phyloP scores from a whole-genome alignment of 2,329 filamentous ascomycete species.

The Hymenoscyphus infarciens region DNA sequence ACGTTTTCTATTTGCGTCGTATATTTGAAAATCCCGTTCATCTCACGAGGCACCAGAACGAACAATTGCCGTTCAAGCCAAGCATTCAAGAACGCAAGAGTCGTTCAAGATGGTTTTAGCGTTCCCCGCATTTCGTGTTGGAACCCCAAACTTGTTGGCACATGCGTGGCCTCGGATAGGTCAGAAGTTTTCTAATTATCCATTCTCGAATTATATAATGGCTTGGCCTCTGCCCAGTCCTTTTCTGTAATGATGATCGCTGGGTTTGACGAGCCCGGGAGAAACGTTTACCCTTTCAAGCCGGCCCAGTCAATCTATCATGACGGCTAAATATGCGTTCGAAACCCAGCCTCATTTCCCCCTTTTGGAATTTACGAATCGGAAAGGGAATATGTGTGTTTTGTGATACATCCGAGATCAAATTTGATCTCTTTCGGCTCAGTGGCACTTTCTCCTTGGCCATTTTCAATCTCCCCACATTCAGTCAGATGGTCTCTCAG shows the following conservation, averaged over 20 bases:
- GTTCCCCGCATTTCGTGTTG: conserved; percentile 4
- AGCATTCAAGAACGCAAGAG: background rate
- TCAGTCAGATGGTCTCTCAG: background rate
- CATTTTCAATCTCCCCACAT: background rate
- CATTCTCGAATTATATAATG: conserved; percentile 7
- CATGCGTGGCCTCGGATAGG: background rate
- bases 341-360: background rate
- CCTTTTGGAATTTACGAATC: background rate
- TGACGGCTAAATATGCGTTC: conserved; percentile 4
- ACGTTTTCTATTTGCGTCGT: background rate
- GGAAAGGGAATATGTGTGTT: background rate
- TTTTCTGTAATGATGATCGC: conserved; percentile 3
- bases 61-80: conserved; percentile 5
- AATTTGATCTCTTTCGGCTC: background rate
- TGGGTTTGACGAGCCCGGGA: conserved; percentile 8
- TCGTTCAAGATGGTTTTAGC: background rate
- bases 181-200: background rate
- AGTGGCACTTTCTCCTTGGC: background rate
- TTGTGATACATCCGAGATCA: background rate
- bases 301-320: conserved; percentile 3
- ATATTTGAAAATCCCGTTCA: background rate
- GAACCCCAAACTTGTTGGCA: background rate
- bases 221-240: conserved; percentile 8
- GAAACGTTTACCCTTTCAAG: conserved; percentile 11
- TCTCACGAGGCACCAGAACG: conserved; percentile 3